Percentiles rank a stretch among this genome's conserved stretches.
Conservation (phyloP, 805 yeast species). For the Ogataea pilisensis region DNA sequence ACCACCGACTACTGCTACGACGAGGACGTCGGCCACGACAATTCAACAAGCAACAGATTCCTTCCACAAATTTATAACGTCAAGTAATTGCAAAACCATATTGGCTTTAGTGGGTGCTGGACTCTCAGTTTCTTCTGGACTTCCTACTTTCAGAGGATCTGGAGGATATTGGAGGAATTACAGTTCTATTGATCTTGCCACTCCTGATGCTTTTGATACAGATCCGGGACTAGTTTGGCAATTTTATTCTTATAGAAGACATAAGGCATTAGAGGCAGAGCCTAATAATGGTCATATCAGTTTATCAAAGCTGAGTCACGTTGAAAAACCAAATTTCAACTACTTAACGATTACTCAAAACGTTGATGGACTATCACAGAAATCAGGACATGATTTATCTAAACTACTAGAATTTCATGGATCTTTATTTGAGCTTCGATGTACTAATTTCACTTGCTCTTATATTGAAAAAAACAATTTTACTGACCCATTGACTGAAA, state of each 20-base stretch:
- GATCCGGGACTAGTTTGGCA: constrained; percentile 93
- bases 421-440: constrained; percentile 62
- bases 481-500: constrained; percentile 53
- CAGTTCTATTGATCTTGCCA: constrained; percentile 79
- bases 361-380: constrained; percentile 67
- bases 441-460: constrained; percentile 74
- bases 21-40: neutral
- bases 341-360: constrained; percentile 77
- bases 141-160: constrained; percentile 68
- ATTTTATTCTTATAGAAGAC: constrained; percentile 69
- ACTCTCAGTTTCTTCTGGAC: constrained; percentile 70
- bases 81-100: constrained; percentile 40
- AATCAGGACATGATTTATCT: constrained; percentile 57
- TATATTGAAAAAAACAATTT: constrained; percentile 50
- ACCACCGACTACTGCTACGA: neutral
- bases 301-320: constrained; percentile 55
- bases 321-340: constrained; percentile 22
- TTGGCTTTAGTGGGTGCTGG: constrained; percentile 82
- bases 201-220: constrained; percentile 82
- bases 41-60: constrained; percentile 11
- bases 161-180: constrained; percentile 76
- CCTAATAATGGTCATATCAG: constrained; percentile 78
- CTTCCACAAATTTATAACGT: constrained; percentile 42
- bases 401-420: constrained; percentile 77
- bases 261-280: constrained; percentile 55